Evolutionary conservation across 2,329 filamentous ascomycete species (phyloP), one percentile per base, ranked within the genome.

Genomic region (Mariannaea elegans): DNA sequence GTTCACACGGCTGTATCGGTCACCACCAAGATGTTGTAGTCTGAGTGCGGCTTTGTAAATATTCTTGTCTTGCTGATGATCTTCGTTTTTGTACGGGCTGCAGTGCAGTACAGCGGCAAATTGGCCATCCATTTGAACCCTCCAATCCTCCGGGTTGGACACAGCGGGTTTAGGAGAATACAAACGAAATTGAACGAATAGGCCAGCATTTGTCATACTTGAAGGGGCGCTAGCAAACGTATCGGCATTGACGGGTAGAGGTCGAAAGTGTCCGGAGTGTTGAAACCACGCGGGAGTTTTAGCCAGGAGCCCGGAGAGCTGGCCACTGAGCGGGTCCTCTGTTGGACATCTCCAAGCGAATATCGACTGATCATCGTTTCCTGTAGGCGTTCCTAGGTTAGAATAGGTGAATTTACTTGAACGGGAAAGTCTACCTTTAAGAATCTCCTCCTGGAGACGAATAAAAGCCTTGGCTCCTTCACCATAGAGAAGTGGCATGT

Each of bases 401-500:
- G 18, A 7, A 14, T 14, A n/a, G n/a, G 4, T 7, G 27, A 9
- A 7, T 29, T 2, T 29, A 36, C 5, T 38, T 12, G 24, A 24
- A 23, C 4, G n/a, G 16, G 4, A 41, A 13, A 12, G 8, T 34
- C 13, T 39, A 34, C 39, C 34, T 12, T 36, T 36, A 7, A 52
- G 34, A 13, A 52, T 58, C 31, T 58, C 55, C 9, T 58, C 31
- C 19, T 58, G 47, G 8, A 58, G 55, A 3, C 55, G 24, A 7
- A 44, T 46, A 23, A 58, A 52, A 3, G 47, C 47, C 23, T 32
- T 55, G 0, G 21, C 38, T 0, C 49, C 41, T 21, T 63, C 58
- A 0, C 61, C 61, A 2, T 63, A 62, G 0, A 62, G 14, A 3
- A 62, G 0, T 0, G 61, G 59, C 61, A 63, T 56, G 1, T 47